phyloP scores from a whole-genome alignment of 2,329 filamentous ascomycete genomes.

The Polychaeton citri region DNA sequence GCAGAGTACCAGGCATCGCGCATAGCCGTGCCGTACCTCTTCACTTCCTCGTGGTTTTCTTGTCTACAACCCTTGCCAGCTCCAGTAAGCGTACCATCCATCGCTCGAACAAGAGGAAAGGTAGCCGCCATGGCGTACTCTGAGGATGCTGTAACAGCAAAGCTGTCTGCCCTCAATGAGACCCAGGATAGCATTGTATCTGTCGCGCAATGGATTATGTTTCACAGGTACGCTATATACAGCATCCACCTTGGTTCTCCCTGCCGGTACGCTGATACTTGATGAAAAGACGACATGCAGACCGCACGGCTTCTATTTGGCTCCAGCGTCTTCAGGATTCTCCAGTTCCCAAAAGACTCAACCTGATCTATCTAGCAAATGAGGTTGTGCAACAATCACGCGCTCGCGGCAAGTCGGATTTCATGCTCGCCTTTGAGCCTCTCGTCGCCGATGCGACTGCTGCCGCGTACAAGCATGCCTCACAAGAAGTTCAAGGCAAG shows the following conservation, averaged over 20 bases:
- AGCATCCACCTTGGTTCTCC: too few species aligned
- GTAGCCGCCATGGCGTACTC: constrained; percentile 71
- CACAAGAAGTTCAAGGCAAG: constrained; percentile 76
- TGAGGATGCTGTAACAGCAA: constrained; percentile 87
- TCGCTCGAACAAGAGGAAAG: too few species aligned
- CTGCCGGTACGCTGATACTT: too few species aligned
- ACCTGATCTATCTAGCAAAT: constrained; percentile 88
- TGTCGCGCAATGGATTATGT: constrained; percentile 99
- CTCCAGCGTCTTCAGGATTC: constrained; percentile 80
- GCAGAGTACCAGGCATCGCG: too few species aligned
- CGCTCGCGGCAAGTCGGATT: constrained; percentile 82
- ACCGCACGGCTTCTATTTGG: constrained; percentile 86
- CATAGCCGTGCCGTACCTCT: too few species aligned
- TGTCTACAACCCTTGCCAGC: neutral
- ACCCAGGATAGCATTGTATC: constrained; percentile 95
- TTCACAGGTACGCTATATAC: constrained; percentile 87
- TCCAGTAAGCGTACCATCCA: neutral
- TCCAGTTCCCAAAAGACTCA: constrained; percentile 72
- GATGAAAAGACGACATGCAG: constrained; percentile 84
- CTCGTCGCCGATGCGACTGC: constrained; percentile 83
- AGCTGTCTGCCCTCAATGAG: constrained; percentile 90
- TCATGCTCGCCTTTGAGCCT: constrained; percentile 80
- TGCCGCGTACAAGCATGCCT: constrained; percentile 79
- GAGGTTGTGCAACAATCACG: constrained; percentile 96
- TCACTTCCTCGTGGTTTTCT: neutral